Evolutionary conservation across 1,284 basidiomycete genomes (phyloP), one percentile per base, ranked within the genome.

Genomic region (Sporisorium scitamineum): DNA sequence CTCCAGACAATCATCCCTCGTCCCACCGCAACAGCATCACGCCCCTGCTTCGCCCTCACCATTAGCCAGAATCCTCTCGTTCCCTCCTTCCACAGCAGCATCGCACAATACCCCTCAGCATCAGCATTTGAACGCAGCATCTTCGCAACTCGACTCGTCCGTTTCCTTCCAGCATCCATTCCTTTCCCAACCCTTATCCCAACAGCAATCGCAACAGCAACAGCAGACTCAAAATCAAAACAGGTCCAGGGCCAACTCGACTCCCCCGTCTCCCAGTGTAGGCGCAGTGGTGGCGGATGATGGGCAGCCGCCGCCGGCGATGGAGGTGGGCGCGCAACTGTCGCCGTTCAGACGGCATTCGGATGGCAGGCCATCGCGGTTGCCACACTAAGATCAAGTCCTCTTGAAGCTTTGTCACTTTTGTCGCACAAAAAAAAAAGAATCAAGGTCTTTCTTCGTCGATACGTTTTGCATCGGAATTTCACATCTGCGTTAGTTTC

Each of bases 271-370:
- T 14, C 66, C 60, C 11, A n/a, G 31, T 16, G n/a, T 45, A 22
- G 9, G 5, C 20, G 20, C 26, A n/a, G 18, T 10, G 52, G 39
- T n/a, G 5, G 39, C n/a, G n/a, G 8, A 9, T 16, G 39, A 42
- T 7, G 39, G 7, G 14, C 39, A 42, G 39, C 39, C 31, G 29
- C 26, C 26, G n/a, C 16, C 29, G 31, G 20, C 18, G 20, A 9
- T 39, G 9, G 62, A 10, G 8, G 48, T 13, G 29, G 31, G n/a
- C 9, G 18, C 48, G 2, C 60, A 55, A 2, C 16, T 51, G 0
- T 55, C 52, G 3, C 58, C 65, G 18, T 16, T 61, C 16, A 44
- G 55, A 16, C 31, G 60, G 7, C 60, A 69, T 44, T 69, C 66
- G 45, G 66, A 69, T 31, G 60, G 60, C n/a, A 41, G 20, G 41